phyloP scores from a whole-genome alignment of 768 basidiomycete species.

The Melanogaster broomeanus region DNA sequence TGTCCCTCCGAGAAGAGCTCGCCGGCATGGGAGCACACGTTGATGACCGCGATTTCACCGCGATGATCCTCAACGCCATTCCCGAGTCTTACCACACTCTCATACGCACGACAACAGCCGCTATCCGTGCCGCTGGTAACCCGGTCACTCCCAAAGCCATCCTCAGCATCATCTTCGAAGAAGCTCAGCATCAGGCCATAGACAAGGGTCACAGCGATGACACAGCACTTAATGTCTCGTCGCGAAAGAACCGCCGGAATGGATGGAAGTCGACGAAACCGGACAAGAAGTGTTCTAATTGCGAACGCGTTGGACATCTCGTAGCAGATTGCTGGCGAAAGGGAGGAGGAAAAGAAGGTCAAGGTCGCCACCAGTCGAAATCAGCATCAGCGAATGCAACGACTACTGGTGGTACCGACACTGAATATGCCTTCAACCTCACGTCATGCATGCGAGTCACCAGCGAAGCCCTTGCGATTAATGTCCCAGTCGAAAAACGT shows the following conservation, averaged over 20 bases:
- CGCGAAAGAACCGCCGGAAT: background rate
- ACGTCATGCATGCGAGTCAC: too few species aligned
- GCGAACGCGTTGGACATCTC: slow-evolving; percentile 1
- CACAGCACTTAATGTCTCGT: background rate
- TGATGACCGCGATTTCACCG: slow-evolving; percentile 1
- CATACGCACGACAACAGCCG: background rate
- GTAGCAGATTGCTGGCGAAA: too few species aligned
- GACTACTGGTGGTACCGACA: too few species aligned
- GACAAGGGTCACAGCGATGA: background rate
- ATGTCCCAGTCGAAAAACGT: too few species aligned
- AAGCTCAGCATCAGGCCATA: slow-evolving; percentile 1
- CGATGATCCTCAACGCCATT: slow-evolving; percentile 5
- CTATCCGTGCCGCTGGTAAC: background rate
- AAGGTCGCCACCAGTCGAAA: too few species aligned
- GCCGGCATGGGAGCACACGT: slow-evolving; percentile 5
- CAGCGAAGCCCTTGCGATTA: too few species aligned
- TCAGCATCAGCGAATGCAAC: too few species aligned
- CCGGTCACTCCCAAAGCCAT: background rate
- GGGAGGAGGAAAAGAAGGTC: too few species aligned
- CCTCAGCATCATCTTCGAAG: background rate
- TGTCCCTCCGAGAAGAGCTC: background rate
- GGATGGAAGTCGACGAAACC: background rate
- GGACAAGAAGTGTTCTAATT: slow-evolving; percentile 18
- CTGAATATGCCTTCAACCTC: too few species aligned
- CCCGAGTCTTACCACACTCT: background rate